Base-by-base conservation (phyloP, 768 basidiomycete species). In the Suillus placidus region DNA sequence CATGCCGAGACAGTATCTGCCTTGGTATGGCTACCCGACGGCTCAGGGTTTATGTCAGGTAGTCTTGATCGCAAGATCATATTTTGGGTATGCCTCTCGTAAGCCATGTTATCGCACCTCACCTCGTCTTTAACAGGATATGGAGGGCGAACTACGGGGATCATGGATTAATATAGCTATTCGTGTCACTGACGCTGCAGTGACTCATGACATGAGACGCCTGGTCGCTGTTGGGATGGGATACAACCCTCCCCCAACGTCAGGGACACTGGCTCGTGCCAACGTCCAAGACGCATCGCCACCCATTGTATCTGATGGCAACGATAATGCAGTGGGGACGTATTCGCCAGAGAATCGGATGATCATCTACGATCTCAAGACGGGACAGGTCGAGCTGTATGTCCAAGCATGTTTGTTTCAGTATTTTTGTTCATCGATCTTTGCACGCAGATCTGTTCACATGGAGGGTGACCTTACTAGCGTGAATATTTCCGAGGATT, bases 1-100 rank as follows among this genome's bases (percentile, higher is more conserved):
- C 95, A 98, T 75, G 79, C 80, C 47, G 94, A 98, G 66, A 88
- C 89, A 2, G 93, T 99, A 62, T 93, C 93, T 20, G 88, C 94
- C 2, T 83, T 98, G 42, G 85, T 87, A 37, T 98, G 95, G 94
- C 80, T 95, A 47, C 92, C 94, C 23, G 92, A 97, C 74, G 91
- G 91, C 40, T 87, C 88, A 30, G 94, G 93, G 9, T 97, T 99
- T 74, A 85, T 97, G 70, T 96, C 95, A 13, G 91, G 90, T 60
- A 91, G 91, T 51, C 81, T 97, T 73, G 97, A 98, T 76, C 87
- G 89, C 67, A 90, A 88, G 77, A 88, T 93, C 65, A 84, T 89
- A 52, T 85, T 89, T 64, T 96, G 94, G 94, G 95, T 94, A 77
- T 57, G 86, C 74, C 57, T 43, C 37, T 60, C 47, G 61, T 62